These are phyloP conservation scores for Ricinus communis DNA, from an alignment of 345 rosid genomes.

Conservation along the genomic window DNA sequence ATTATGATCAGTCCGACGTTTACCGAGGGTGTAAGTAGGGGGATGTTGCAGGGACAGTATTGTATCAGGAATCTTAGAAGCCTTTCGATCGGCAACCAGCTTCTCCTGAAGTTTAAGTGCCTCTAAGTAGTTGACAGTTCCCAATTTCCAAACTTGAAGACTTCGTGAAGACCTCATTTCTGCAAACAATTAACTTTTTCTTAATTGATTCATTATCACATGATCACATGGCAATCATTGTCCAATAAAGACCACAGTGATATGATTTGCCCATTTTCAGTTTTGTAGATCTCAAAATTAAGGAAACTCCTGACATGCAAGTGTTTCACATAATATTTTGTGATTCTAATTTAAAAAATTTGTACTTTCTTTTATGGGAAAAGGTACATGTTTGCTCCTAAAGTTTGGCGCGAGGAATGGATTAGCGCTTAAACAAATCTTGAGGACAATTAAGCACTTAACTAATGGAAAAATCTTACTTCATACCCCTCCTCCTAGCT, in stretches of 20 bases:
- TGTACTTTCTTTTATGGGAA: too few species aligned
- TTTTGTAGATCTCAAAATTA: constrained; percentile 6
- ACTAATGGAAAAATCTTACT: too few species aligned
- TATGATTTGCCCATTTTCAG: not conserved
- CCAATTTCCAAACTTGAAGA: constrained; percentile 76
- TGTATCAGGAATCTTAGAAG: constrained; percentile 53
- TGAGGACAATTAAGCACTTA: too few species aligned
- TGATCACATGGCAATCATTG: constrained; percentile 6
- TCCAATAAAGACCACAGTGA: not conserved
- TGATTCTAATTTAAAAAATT: too few species aligned
- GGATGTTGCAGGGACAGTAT: constrained; percentile 81
- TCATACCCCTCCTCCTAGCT: too few species aligned
- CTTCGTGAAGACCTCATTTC: constrained; percentile 61
- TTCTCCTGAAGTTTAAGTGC: constrained; percentile 83
- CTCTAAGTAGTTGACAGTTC: constrained; percentile 64
- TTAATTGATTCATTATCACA: not conserved
- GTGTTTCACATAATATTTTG: too few species aligned
- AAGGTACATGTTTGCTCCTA: too few species aligned
- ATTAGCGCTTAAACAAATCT: too few species aligned
- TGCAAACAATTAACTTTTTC: constrained; percentile 19
- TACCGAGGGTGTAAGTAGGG: constrained; percentile 81
- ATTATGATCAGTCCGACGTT: constrained; percentile 74
- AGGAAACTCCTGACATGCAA: too few species aligned
- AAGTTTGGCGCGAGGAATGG: too few species aligned
- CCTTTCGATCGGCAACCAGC: constrained; percentile 56